phyloP scores from a whole-genome alignment of 768 basidiomycete genomes.

The Mycena rosella region DNA sequence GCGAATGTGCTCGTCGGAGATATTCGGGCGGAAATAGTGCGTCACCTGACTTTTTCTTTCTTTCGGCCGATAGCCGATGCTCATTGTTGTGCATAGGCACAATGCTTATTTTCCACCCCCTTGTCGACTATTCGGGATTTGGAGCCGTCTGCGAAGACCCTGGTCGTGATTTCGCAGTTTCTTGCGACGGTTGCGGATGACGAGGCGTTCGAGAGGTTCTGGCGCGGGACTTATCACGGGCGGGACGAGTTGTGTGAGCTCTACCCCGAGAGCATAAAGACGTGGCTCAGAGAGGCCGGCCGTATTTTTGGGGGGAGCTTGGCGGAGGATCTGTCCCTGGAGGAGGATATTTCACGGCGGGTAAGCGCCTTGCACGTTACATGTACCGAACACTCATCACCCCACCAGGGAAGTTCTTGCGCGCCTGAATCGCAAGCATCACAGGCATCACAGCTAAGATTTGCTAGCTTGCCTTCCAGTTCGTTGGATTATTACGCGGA shows the following conservation, averaged over 20 bases:
- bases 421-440: slow-evolving; percentile 51
- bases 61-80: too few relatives aligned
- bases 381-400: not conserved
- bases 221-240: slow-evolving; percentile 68
- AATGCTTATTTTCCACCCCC: slow-evolving; percentile 58
- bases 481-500: slow-evolving; percentile 29
- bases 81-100: slow-evolving; percentile 44
- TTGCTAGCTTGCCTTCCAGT: too few relatives aligned
- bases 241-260: slow-evolving; percentile 48
- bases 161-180: slow-evolving; percentile 59
- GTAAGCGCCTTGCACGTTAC: slow-evolving; percentile 39
- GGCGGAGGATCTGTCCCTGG: slow-evolving; percentile 56
- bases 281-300: slow-evolving; percentile 59
- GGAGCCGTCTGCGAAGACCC: slow-evolving; percentile 55
- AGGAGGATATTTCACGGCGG: slow-evolving; percentile 51
- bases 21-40: slow-evolving; percentile 64
- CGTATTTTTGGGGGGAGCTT: slow-evolving; percentile 64
- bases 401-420: slow-evolving; percentile 29
- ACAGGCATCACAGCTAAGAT: slow-evolving; percentile 46
- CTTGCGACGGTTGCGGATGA: slow-evolving; percentile 66
- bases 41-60: slow-evolving; percentile 37
- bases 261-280: slow-evolving; percentile 59
- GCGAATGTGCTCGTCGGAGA: slow-evolving; percentile 51
- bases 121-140: slow-evolving; percentile 54
- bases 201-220: slow-evolving; percentile 67